Evolutionary conservation across 805 yeast genomes (phyloP), one percentile per base, ranked within the genome.

Genomic region (Diddensiella santjacobensis): DNA sequence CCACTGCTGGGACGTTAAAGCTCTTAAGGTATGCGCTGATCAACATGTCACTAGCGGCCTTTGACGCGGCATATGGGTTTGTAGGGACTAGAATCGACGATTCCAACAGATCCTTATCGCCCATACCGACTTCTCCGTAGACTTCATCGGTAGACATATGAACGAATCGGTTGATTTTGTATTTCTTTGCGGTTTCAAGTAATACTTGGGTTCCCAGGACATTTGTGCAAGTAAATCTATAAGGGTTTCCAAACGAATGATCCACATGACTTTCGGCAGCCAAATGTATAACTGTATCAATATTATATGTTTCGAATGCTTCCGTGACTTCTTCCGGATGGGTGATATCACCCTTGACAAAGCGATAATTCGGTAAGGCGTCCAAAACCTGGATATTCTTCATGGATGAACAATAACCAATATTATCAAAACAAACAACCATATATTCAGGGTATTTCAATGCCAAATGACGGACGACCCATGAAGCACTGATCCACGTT

Each of bases 141-240:
- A 79, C 83, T 53, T 78, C 83, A 57, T 78, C 83, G 0, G 83
- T 79, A 6, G 83, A 78, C 40, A 78, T 65, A 55, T 78, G 81
- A 3, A 77, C 42, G 36, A 75, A 65, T 11, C 57, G 45, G 15
- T 42, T 50, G 6, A 66, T 45, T 11, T 42, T 41, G 35, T 42
- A 45, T 35, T 50, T 45, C 24, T 75, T 61, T 17, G 65, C 58
- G 20, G 66, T 63, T 55, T 78, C 81, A 3, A 78, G 63, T 15
- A 79, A 50, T 20, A 69, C 71, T 50, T 74, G 79, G 1, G 79
- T 71, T 6, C 78, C 71, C 1, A 73, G 31, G 2, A 75, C 69
- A 51, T 78, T 79, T 37, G 75, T 74, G 3, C 50, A 50, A 6
- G 77, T 69, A 56, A 75, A 77, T 38, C 59, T 61, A 13, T 66